Conservation (phyloP, 441 rosid genomes). For the Euphorbia celastroides region DNA sequence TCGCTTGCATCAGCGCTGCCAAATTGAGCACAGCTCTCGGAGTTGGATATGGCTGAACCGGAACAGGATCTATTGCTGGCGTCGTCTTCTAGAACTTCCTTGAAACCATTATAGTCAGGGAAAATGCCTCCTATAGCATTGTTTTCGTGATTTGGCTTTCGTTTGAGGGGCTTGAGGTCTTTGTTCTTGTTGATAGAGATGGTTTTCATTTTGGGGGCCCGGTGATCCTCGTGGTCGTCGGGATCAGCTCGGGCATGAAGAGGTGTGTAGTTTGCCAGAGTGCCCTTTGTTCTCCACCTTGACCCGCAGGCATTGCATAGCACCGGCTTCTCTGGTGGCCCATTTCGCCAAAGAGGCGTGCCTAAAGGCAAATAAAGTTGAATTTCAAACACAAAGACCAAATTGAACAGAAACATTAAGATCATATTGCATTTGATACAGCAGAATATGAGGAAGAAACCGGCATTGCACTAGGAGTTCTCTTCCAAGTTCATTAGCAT, state of each 20-base stretch:
- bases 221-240: constrained; percentile 60
- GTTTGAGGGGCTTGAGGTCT: constrained; percentile 60
- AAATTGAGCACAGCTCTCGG: constrained; percentile 91
- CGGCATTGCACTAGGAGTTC: constrained; percentile 1
- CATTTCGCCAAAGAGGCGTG: constrained; percentile 98
- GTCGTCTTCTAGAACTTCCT: constrained; percentile 69
- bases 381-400: not conserved
- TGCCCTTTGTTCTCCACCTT: constrained; percentile 97
- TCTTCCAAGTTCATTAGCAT: not conserved
- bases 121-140: constrained; percentile 31
- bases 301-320: constrained; percentile 99
- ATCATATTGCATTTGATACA: not conserved
- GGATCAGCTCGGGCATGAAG: constrained; percentile 82
- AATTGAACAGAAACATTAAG: not conserved
- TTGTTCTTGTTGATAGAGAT: constrained; percentile 60
- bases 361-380: constrained; percentile 25
- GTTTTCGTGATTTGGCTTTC: constrained; percentile 56
- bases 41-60: constrained; percentile 93
- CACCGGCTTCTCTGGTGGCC: constrained; percentile 99
- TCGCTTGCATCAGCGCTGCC: constrained; percentile 78
- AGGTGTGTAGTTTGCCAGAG: constrained; percentile 86
- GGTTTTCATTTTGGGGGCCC: constrained; percentile 53
- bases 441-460: not conserved
- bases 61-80: constrained; percentile 90
- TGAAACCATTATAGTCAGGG: constrained; percentile 46